phyloP scores from a whole-genome alignment of 192 early-diverging fungal species.

The Umbelopsis isabellina region DNA sequence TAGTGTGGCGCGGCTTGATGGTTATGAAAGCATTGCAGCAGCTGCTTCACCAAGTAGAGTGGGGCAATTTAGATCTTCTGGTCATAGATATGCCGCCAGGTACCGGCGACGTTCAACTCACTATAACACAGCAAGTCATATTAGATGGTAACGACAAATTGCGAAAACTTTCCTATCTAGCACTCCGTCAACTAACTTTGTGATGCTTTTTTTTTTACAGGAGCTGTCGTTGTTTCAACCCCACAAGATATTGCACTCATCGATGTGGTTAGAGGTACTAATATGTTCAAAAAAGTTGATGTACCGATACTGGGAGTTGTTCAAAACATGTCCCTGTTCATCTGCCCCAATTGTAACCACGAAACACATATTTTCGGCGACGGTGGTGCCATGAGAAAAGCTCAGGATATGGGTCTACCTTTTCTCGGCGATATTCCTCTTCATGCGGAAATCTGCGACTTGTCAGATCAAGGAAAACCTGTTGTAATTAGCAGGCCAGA shows the following conservation, averaged over 20 bases:
- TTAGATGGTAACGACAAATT: constrained; percentile 51
- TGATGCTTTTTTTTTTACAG: constrained; percentile 27
- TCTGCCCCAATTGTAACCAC: constrained; percentile 82
- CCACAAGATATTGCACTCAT: constrained; percentile 89
- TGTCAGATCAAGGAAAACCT: constrained; percentile 76
- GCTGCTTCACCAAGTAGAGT: constrained; percentile 81
- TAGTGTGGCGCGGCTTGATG: constrained; percentile 94
- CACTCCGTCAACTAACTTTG: too few relatives aligned
- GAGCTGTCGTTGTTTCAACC: constrained; percentile 86
- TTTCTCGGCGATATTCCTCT: constrained; percentile 82
- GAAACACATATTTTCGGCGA: constrained; percentile 81
- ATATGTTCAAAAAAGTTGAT: constrained; percentile 83
- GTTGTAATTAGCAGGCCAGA: constrained; percentile 61
- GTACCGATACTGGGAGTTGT: constrained; percentile 85
- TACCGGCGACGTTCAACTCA: constrained; percentile 88
- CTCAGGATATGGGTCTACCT: constrained; percentile 65
- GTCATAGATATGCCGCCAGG: constrained; percentile 94
- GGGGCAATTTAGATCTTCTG: constrained; percentile 74
- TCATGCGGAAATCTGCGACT: constrained; percentile 70
- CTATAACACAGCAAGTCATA: constrained; percentile 78
- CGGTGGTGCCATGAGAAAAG: constrained; percentile 56
- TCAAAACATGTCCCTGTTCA: constrained; percentile 86
- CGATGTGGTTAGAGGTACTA: constrained; percentile 78
- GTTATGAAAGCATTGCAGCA: constrained; percentile 93
- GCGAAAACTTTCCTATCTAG: too few relatives aligned